Evolutionary conservation across 2,329 filamentous ascomycete genomes (phyloP), one percentile per base, ranked within the genome.

Genomic region (Fusarium praegraminearum): DNA sequence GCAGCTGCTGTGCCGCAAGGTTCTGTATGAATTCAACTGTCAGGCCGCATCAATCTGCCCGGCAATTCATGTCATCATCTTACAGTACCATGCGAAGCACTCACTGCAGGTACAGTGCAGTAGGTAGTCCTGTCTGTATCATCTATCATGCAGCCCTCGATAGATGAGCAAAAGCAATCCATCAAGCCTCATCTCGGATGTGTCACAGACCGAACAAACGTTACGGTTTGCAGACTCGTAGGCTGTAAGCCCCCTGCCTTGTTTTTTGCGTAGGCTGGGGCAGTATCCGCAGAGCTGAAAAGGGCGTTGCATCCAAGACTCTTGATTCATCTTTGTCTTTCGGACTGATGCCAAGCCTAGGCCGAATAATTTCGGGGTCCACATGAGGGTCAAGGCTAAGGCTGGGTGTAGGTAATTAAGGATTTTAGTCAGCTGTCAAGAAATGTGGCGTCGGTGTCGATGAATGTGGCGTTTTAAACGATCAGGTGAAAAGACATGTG

Each of bases 241-340:
- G 49, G n/a, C n/a, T 46, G 44, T 7, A 20, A 22, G 4, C 44
- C 44, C 44, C 71, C 57, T 65, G 57, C 40, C 53, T 43, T 43
- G 22, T 43, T 44, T 30, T 30, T 44, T 26, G 22, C 40, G 46
- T 49, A 49, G 50, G 55, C 32, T 58, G 44, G 57, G 44, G 22
- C 32, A 35, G 57, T 65, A 67, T 67, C 70, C 65, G 72, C 71
- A 63, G 51, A 73, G 73, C 73, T 75, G 69, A 73, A 73, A 65
- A 67, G 67, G 50, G 54, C 50, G 71, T 67, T 73, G 49, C 67
- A 67, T 73, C 51, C 26, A 57, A 68, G 56, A 66, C 38, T 62
- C 36, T 64, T 62, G 62, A 72, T 71, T 61, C 62, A 66, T 60
- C 47, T 57, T 57, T 59, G 46, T 44, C 46, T 36, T 54, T 69